Evolutionary conservation across 495 filamentous ascomycete genomes (phyloP).

Genomic region (Penicillium alfredii): DNA sequence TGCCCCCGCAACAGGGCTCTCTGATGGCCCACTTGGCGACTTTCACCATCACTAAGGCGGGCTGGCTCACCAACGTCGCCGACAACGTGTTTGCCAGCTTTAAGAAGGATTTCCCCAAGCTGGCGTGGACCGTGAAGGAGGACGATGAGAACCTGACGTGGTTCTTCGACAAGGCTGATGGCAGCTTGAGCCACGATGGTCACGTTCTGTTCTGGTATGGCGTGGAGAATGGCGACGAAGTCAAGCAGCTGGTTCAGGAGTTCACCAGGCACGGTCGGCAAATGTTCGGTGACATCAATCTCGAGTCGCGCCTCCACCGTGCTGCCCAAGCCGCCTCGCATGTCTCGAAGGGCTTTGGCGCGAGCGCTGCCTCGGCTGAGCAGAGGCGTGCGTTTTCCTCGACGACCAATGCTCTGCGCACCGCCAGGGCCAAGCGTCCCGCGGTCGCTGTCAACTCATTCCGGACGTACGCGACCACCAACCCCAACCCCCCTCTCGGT

Average conservation of each 20-base stretch:
- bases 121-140: conserved; percentile 95
- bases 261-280: conserved; percentile 77
- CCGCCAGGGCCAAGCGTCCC: conserved; percentile 27
- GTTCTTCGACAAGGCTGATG: conserved; percentile 98
- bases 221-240: conserved; percentile 75
- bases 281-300: conserved; percentile 87
- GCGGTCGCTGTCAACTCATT: conserved; percentile 22
- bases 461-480: conserved; percentile 64
- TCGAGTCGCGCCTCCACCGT: conserved; percentile 75
- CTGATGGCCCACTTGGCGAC: conserved; percentile 75
- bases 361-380: conserved; percentile 43
- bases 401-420: conserved; percentile 38
- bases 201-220: conserved; percentile 98
- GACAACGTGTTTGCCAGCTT: conserved; percentile 94
- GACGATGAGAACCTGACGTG: conserved; percentile 96
- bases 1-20: conserved; percentile 55
- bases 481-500: conserved; percentile 96
- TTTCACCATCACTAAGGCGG: conserved; percentile 90
- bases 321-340: conserved; percentile 61
- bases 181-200: conserved; percentile 75
- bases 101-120: conserved; percentile 84
- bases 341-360: conserved; percentile 46
- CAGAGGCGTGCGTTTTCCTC: conserved; percentile 64
- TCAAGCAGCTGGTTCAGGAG: conserved; percentile 80
- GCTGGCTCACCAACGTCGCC: conserved; percentile 93